Evolutionary conservation across 73 alveolate species (phyloP), one percentile per base, ranked within the genome.

Genomic region (Symbiodinium pilosum): DNA sequence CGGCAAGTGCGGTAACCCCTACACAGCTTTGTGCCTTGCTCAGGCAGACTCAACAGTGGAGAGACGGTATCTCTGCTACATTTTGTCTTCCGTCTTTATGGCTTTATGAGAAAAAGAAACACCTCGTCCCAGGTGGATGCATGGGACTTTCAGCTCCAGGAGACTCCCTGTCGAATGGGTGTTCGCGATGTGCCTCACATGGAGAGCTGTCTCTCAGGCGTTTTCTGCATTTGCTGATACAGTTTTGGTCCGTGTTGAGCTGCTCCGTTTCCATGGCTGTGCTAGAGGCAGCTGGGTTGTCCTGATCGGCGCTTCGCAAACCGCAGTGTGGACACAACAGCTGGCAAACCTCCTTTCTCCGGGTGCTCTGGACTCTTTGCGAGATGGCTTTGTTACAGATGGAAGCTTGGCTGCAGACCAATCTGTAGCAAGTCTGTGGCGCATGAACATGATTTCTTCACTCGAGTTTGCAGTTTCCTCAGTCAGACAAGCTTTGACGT

Each of bases 261-360:
- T 16, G 28, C 30, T 9, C 73, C 32, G 73, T 24, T 30, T 30
- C 44, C 47, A 3, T 36, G 41, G 18, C 38, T 88, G 36, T 14
- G 34, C 7, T 36, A 41, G 41, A 91, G 97, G 97, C 32, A 69
- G 75, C 41, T 91, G 97, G 97, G 18, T 91, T 64, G 97, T 91
- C 28, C 47, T 91, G 40, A 85, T 91, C 40, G 97, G 97, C 1
- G 97, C 97, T 8, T 91, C 97, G 9, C 97, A 91, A 42, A 47
- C 89, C 89, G 42, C 89, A 18, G 97, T 91, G 88, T 91, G 97
- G 97, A 64, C 81, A 34, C 97, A 91, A 88, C 97, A 91, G 59
- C 52, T 91, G 75, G 97, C 51, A 14, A 91, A 91, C 39, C 77
- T 86, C 81, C 81, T 91, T 64, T 87, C 81, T 20, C 97, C 97